A percentile compares a stretch with the other conserved stretches of the same genome.
Evolutionary conservation across 371 early-diverging fungal genomes (phyloP).

Genomic region (Apophysomyces ossiformis): DNA sequence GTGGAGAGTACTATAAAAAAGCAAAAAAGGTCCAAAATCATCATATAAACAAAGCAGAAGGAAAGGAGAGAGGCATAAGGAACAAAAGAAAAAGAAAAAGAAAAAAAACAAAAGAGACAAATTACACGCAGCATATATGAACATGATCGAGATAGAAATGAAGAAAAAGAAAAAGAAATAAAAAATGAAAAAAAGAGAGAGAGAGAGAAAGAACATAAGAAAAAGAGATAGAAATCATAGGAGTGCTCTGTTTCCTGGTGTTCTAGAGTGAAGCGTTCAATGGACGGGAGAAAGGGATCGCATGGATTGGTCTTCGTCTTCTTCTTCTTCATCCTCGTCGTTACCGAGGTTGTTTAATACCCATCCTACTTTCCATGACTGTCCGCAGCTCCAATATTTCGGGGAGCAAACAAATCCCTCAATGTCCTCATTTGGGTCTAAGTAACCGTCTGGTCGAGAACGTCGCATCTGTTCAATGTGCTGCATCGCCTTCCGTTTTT

Average conservation of each 20-base stretch:
- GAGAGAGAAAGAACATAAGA: neutral
- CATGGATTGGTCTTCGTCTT: constrained; percentile 12
- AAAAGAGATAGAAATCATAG: neutral
- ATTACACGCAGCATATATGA: constrained; percentile 4
- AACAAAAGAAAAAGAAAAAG: constrained; percentile 3
- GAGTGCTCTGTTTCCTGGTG: too few relatives aligned
- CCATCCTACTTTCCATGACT: constrained; percentile 56
- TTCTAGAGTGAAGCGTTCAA: neutral
- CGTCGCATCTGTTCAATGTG: constrained; percentile 49
- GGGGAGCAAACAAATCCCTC: constrained; percentile 51
- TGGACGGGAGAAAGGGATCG: constrained; percentile 4
- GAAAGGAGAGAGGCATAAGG: constrained; percentile 1
- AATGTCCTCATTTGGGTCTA: constrained; percentile 50
- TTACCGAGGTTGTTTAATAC: constrained; percentile 35
- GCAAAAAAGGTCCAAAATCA: neutral
- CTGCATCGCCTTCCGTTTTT: constrained; percentile 49
- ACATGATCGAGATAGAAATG: neutral
- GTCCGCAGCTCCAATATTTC: constrained; percentile 51
- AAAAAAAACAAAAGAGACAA: neutral
- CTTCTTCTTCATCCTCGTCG: constrained; percentile 28
- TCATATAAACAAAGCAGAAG: constrained; percentile 8
- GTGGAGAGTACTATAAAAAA: neutral
- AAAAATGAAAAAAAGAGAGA: neutral
- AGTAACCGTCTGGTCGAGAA: constrained; percentile 39
- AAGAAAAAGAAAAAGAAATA: neutral